Evolutionary conservation across 768 basidiomycete genomes (phyloP).

Genomic region (Tricholoma bakamatsutake): DNA sequence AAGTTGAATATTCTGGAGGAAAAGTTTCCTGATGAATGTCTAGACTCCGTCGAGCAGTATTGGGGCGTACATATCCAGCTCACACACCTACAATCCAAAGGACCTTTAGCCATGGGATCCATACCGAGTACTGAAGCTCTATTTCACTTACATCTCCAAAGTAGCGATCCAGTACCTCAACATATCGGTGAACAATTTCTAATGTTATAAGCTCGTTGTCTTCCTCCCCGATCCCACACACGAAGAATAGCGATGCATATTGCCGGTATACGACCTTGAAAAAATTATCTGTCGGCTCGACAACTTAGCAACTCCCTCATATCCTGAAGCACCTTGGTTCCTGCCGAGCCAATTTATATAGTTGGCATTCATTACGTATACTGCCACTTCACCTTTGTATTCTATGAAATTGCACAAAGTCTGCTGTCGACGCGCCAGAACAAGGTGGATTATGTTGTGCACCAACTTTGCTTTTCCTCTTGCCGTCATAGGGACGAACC

Average conservation of each 20-base stretch:
- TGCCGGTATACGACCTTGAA: conserved; percentile 75
- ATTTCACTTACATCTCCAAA: conserved; percentile 70
- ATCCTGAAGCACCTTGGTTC: conserved; percentile 42
- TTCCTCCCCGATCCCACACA: conserved; percentile 60
- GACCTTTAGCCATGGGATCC: conserved; percentile 48
- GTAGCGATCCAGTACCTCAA: conserved; percentile 72
- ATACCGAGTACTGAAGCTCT: conserved; percentile 12
- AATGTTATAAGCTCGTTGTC: conserved; percentile 83
- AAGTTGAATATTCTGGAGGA: conserved; percentile 87
- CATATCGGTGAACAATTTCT: conserved; percentile 81
- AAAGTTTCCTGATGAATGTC: background rate
- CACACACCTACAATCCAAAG: conserved; percentile 62
- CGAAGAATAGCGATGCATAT: conserved; percentile 84
- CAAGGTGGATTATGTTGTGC: conserved; percentile 92
- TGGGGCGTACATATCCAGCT: conserved; percentile 76
- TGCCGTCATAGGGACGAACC: conserved; percentile 82
- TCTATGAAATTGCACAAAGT: conserved; percentile 93
- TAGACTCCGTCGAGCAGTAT: background rate
- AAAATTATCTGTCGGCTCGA: background rate
- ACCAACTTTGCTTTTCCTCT: conserved; percentile 88
- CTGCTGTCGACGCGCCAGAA: conserved; percentile 77
- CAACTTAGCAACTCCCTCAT: conserved; percentile 27
- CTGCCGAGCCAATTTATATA: conserved; percentile 13
- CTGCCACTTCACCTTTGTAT: conserved; percentile 73
- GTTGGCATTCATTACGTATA: conserved; percentile 26